Percentiles rank a stretch among this genome's conserved stretches.
phyloP scores from a whole-genome alignment of 2,329 filamentous ascomycete species.

The Colletotrichum aenigma region DNA sequence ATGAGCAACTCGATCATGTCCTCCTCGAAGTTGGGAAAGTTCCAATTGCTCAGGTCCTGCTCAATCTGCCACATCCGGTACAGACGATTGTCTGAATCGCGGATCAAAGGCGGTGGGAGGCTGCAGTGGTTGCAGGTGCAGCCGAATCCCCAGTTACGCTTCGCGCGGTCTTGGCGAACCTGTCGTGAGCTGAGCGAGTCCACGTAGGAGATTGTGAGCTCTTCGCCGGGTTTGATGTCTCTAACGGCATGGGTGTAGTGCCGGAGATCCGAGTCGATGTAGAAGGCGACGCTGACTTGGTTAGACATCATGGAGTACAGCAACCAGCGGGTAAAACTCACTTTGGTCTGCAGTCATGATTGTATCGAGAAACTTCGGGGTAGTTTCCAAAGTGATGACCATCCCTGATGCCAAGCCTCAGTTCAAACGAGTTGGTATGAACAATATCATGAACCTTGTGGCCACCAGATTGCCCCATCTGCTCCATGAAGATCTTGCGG shows the following conservation, averaged over 20 bases:
- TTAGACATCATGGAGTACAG: constrained; percentile 20
- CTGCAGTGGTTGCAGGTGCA: constrained; percentile 28
- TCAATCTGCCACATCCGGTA: constrained; percentile 23
- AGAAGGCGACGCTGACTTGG: constrained; percentile 29
- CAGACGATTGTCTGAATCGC: constrained; percentile 24
- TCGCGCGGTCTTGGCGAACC: constrained; percentile 26
- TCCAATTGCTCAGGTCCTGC: constrained; percentile 16
- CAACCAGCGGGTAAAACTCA: constrained; percentile 14
- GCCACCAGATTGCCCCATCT: constrained; percentile 26
- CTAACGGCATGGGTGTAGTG: constrained; percentile 39
- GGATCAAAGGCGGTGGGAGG: constrained; percentile 19
- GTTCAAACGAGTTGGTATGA: constrained; percentile 38
- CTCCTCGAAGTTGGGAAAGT: constrained; percentile 16
- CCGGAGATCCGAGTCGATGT: constrained; percentile 32
- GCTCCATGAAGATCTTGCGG: constrained; percentile 23
- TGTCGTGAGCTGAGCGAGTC: constrained; percentile 9
- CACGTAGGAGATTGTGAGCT: constrained; percentile 37
- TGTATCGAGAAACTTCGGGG: constrained; percentile 28
- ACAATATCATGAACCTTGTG: constrained; percentile 30
- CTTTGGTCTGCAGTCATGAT: constrained; percentile 41
- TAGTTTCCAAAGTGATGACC: constrained; percentile 27
- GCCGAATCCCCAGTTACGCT: constrained; percentile 29
- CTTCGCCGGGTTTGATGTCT: constrained; percentile 36
- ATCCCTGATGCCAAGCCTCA: constrained; percentile 16
- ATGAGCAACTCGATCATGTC: constrained; percentile 22